Base-by-base conservation (phyloP, 805 yeast species). In the Starmerella cellae region DNA sequence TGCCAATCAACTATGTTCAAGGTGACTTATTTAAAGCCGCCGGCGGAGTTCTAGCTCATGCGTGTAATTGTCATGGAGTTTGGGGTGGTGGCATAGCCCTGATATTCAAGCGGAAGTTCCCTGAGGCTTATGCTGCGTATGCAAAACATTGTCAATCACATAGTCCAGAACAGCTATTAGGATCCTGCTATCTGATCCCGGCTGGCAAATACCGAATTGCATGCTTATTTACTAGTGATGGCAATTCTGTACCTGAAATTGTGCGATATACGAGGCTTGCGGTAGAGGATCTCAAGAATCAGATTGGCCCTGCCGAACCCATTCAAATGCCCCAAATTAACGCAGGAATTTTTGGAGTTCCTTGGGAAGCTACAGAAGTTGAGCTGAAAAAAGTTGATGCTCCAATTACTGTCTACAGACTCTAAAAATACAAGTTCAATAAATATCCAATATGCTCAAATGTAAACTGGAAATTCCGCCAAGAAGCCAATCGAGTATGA, bases 41-140 rank as follows among this genome's bases (percentile, higher is more conserved):
- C 4, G 66, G 70, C 1, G 55, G 75, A 0, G 63, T 80, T 2
- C 57, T 82, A 4, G 80, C 80, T 1, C 94, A 83, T 56, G 75
- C 94, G 0, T 83, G 94, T 55, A 83, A 83, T 56, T 75, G 84
- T 30, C 64, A 67, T 21, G 94, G 94, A 0, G 54, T 66, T 1
- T 83, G 94, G 94, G 91, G 91, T 3, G 88, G 82, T 3, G 95
- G 94, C 0, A 71, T 83, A 2, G 94, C 94, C 0, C 65, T 65
- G 3, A 70, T 61, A 21, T 73, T 83, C 53, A 70, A 67, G 20
- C 41, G 51, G 16, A 58, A 63, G 36, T 82, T 68, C 57, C 85
- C 83, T 2, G 54, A 63, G 2, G 72, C 88, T 3, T 79, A 72
- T 51, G 49, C 56, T 35, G 48, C 53, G 3, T 81, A 83, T 45